Conservation (phyloP, 2,329 filamentous ascomycete species). For the Acephala macrosclerotiorum region DNA sequence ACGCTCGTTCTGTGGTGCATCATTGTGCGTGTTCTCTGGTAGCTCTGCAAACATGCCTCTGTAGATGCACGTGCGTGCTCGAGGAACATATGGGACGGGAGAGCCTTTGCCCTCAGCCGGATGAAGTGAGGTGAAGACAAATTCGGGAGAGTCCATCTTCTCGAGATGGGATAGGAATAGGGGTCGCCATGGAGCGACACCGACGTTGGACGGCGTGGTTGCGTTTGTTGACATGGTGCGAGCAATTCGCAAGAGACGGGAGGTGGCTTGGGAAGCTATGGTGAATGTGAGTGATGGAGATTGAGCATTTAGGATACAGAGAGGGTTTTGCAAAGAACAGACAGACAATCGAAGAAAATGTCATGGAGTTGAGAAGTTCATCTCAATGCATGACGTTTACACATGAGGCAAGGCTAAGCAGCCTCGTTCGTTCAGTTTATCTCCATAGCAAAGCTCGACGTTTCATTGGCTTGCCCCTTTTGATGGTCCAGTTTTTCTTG, state of each 20-base stretch:
- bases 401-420: slow-evolving; percentile 4
- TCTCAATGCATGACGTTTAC: slow-evolving; percentile 18
- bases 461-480: not conserved
- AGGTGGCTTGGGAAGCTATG: slow-evolving; percentile 41
- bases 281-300: slow-evolving; percentile 28
- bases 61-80: slow-evolving; percentile 82
- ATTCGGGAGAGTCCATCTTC: slow-evolving; percentile 48
- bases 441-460: not conserved
- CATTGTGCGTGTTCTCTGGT: slow-evolving; percentile 75
- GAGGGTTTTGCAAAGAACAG: slow-evolving; percentile 1
- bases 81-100: slow-evolving; percentile 51
- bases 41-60: slow-evolving; percentile 84
- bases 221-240: slow-evolving; percentile 42
- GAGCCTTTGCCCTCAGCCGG: slow-evolving; percentile 41
- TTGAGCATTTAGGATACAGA: not conserved
- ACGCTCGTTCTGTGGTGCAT: slow-evolving; percentile 73
- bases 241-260: slow-evolving; percentile 38
- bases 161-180: slow-evolving; percentile 44
- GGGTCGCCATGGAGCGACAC: slow-evolving; percentile 45
- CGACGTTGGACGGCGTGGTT: slow-evolving; percentile 33
- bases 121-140: slow-evolving; percentile 55
- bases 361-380: slow-evolving; percentile 2
- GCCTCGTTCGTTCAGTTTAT: not conserved
- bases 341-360: not conserved
- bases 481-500: not conserved